phyloP scores from a whole-genome alignment of 2,329 filamentous ascomycete species.

The Monilinia aucupariae region DNA sequence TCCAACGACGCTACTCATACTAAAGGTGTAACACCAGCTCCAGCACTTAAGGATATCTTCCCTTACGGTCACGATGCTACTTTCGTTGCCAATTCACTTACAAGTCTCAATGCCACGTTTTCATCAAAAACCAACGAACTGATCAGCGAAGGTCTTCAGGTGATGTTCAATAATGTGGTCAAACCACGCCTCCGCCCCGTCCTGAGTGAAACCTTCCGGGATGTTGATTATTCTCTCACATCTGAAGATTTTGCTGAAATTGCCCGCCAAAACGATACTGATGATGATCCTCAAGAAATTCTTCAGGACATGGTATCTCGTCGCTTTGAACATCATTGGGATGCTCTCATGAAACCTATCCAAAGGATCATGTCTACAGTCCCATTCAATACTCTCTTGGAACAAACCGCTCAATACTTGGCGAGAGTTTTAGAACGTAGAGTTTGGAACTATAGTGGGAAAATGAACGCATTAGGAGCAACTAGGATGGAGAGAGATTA shows the following conservation, averaged over 20 bases:
- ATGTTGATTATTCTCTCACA: conserved; percentile 75
- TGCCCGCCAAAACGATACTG: conserved; percentile 45
- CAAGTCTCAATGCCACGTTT: conserved; percentile 66
- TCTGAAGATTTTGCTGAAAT: conserved; percentile 56
- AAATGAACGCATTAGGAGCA: conserved; percentile 71
- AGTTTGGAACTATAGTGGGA: conserved; percentile 72
- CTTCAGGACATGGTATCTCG: conserved; percentile 64
- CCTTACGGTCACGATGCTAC: conserved; percentile 71
- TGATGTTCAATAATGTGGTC: conserved; percentile 82
- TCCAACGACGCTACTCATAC: neutral
- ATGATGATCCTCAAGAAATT: conserved; percentile 43
- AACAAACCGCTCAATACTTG: conserved; percentile 13
- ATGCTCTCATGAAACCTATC: conserved; percentile 76
- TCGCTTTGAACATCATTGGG: conserved; percentile 82
- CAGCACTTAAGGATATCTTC: conserved; percentile 58
- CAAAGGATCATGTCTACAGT: conserved; percentile 74
- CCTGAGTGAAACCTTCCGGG: conserved; percentile 82
- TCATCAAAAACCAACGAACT: conserved; percentile 74
- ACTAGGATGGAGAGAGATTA: conserved; percentile 82
- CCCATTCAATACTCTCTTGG: conserved; percentile 69
- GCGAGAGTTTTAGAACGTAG: conserved; percentile 74
- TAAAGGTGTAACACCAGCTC: conserved; percentile 6
- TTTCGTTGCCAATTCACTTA: conserved; percentile 63
- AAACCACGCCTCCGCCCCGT: conserved; percentile 80
- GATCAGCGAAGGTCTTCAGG: conserved; percentile 74